Base-by-base conservation (phyloP, 2,329 filamentous ascomycete genomes). In the Paecilomyces variotii region DNA sequence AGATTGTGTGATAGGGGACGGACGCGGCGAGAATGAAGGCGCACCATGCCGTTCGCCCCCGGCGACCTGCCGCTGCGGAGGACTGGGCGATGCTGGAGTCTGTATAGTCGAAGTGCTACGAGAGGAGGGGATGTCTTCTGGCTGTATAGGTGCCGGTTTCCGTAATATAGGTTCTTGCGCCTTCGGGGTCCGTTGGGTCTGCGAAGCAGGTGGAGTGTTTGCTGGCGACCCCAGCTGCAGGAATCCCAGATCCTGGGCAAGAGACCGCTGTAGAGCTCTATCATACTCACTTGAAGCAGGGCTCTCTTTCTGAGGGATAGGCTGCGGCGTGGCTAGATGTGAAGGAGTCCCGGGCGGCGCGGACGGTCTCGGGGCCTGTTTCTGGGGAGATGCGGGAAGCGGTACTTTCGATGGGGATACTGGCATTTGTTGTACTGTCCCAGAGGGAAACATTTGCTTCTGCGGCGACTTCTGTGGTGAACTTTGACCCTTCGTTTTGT, bases 371-470 rank as follows among this genome's bases (percentile, higher is more conserved):
- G 81, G 77, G 7, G 74, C 73, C 12, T 68, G 67, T 68, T 84
- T 85, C 34, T 79, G 75, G 3, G 85, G 83, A 1, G 85, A 87
- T 14, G 79, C 75, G 24, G 86, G 85, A 27, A 88, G 76, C 14
- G 87, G 80, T 10, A 84, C 77, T 65, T 84, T 87, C 2, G 81
- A 74, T 6, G 87, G 85, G 3, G 86, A 85, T 14, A 73, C 66
- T 10, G 75, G 39, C 39, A 45, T 19, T 2, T 45, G 39, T 14
- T 45, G 64, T 26, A 66, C 62, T 11, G 70, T 54, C 67, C 59
- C 58, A 61, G 63, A 10, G 63, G 64, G 32, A 54, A 67, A 55
- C 76, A 74, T 53, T 82, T 78, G 35, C 80, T 82, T 72, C 81
- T 85, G 67, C 80, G 78, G 70, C 83, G 86, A 70, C 57, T 66